A percentile compares a stretch with the other conserved stretches of the same genome.
These are phyloP conservation scores for Dryadomyces quercivorus DNA, from an alignment of 2,329 filamentous ascomycete species.

Conservation along the genomic window DNA sequence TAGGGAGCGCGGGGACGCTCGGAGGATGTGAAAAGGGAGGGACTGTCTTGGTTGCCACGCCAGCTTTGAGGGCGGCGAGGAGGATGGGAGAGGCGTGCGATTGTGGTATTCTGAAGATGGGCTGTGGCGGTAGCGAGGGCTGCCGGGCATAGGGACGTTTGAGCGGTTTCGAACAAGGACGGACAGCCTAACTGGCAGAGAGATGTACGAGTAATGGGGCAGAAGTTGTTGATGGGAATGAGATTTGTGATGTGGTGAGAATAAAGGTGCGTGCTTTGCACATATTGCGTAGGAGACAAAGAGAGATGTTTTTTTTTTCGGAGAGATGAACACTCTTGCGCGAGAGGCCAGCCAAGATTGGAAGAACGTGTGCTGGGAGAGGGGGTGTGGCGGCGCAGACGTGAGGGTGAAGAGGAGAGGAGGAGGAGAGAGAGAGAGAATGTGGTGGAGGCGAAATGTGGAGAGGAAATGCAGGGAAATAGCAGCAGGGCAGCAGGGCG, in stretches of 20 bases:
- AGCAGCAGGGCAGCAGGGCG: neutral
- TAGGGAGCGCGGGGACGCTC: neutral
- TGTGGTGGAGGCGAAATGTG: neutral
- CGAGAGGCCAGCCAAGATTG: slow-evolving; percentile 3
- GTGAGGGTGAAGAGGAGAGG: neutral
- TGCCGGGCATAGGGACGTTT: slow-evolving; percentile 2
- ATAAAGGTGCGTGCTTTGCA: slow-evolving; percentile 12
- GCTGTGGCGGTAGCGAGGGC: neutral
- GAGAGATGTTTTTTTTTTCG: neutral
- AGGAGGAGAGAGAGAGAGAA: neutral
- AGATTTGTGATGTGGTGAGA: slow-evolving; percentile 8
- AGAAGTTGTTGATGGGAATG: neutral
- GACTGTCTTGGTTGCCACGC: neutral
- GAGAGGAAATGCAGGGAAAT: neutral
- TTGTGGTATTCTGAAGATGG: neutral
- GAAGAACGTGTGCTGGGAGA: neutral
- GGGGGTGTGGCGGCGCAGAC: neutral
- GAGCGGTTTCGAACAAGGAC: too few relatives aligned
- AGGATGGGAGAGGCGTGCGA: neutral
- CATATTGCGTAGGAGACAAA: slow-evolving; percentile 13
- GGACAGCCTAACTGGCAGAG: neutral
- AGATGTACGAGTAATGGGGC: neutral
- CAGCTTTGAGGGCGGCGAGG: neutral
- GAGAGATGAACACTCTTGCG: neutral
- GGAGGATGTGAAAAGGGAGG: neutral